phyloP scores from a whole-genome alignment of 352 stramenopile species.

The Phytopythium litorale region DNA sequence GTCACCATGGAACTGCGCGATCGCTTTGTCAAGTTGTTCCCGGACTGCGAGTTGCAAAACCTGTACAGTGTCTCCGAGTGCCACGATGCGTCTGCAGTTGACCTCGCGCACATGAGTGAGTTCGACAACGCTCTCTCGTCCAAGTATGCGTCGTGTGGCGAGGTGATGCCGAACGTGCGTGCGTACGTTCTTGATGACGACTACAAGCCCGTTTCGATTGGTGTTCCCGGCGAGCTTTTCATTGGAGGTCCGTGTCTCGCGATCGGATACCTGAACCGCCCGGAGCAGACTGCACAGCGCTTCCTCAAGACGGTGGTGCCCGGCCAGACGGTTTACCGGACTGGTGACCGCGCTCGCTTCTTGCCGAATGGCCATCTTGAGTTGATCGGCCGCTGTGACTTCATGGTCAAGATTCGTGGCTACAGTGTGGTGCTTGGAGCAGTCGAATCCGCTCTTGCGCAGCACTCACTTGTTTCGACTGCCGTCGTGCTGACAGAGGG shows the following conservation, averaged over 20 bases:
- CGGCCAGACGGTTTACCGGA: constrained; percentile 88
- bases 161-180: constrained; percentile 82
- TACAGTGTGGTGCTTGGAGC: constrained; percentile 93
- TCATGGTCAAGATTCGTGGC: constrained; percentile 95
- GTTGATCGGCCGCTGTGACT: constrained; percentile 92
- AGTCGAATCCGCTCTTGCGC: constrained; percentile 87
- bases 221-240: constrained; percentile 78
- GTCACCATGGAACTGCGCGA: constrained; percentile 89
- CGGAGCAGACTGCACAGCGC: constrained; percentile 69
- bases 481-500: constrained; percentile 90
- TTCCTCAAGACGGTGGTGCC: constrained; percentile 70
- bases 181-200: constrained; percentile 76
- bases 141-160: constrained; percentile 88
- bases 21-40: constrained; percentile 81
- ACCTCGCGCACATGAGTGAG: constrained; percentile 67
- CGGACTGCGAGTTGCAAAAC: constrained; percentile 87
- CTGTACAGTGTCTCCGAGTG: constrained; percentile 94
- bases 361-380: constrained; percentile 90
- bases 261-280: constrained; percentile 80
- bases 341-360: constrained; percentile 89
- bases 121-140: constrained; percentile 70
- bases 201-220: constrained; percentile 54
- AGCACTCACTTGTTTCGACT: constrained; percentile 80
- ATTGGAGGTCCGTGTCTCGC: constrained; percentile 84
- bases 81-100: constrained; percentile 87